Evolutionary conservation across 2,329 filamentous ascomycete species (phyloP).

Genomic region (Xylariaceae sp.): DNA sequence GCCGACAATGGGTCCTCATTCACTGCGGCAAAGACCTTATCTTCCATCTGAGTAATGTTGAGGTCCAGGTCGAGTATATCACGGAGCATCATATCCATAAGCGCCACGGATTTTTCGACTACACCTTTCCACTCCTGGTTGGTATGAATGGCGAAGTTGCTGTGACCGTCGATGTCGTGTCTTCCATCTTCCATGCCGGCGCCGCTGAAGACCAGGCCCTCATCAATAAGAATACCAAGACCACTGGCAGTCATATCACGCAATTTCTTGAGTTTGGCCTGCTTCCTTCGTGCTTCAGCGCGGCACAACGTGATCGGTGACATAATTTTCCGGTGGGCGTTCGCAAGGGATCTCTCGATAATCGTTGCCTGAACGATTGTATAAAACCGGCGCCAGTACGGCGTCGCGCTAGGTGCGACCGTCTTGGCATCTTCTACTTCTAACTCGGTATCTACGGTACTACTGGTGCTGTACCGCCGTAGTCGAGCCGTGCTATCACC

Average conservation of each 20-base stretch:
- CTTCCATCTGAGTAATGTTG: constrained; percentile 58
- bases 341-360: constrained; percentile 62
- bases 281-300: constrained; percentile 70
- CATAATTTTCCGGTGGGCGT: constrained; percentile 66
- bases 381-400: constrained; percentile 69
- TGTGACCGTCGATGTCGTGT: constrained; percentile 31
- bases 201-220: constrained; percentile 66
- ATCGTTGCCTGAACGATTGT: constrained; percentile 71
- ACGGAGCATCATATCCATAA: constrained; percentile 80
- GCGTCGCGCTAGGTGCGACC: constrained; percentile 39
- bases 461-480: constrained; percentile 31
- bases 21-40: constrained; percentile 58
- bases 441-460: constrained; percentile 29
- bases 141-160: constrained; percentile 36
- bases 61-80: constrained; percentile 62
- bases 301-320: constrained; percentile 73
- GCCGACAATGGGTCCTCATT: constrained; percentile 55
- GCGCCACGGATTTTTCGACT: constrained; percentile 71
- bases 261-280: constrained; percentile 63
- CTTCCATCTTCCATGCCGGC: constrained; percentile 52
- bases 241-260: constrained; percentile 79
- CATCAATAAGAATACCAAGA: constrained; percentile 80
- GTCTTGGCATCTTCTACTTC: constrained; percentile 26
- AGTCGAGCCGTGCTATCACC: constrained; percentile 50
- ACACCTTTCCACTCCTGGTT: constrained; percentile 60